Base-by-base conservation (phyloP, 129 eudicot genomes). In the Flaveria brownii region DNA sequence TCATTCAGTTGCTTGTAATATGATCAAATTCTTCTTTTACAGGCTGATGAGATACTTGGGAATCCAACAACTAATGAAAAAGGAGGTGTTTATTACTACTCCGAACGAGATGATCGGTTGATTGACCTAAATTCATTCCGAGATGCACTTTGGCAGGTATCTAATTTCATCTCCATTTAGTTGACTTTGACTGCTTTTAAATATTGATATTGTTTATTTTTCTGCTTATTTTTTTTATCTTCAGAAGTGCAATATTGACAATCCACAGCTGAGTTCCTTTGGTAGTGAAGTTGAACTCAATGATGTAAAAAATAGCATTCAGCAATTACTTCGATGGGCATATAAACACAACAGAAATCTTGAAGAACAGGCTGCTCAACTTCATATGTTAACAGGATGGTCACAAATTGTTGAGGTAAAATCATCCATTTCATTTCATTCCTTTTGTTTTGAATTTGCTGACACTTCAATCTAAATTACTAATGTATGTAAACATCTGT, bases 341-440 rank as follows among this genome's bases (percentile, higher is more conserved):
- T 94, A 96, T 96, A 94, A 89, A 73, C 93, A 91, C 85, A 94
- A 94, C 86, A 94, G 85, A 79, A 91, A 94, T 85, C 99, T 94
- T 79, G 99, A 94, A 85, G 99, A 94, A 70, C 99, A 94, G 46
- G 99, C 97, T 74, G 96, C 99, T 51, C 99, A 94, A 79, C 96
- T 94, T 57, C 99, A 94, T 83, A 89, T 91, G 99, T 85, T 91
- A 82, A 86, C 91, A 13, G 87, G 99, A 79, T 94, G 99, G 99
- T 89, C 96, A 18, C 99, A 94, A 81, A 85, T 91, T 84, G 99
- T 87, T 52, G 97, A 94, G 94, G 99, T 91, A 64, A 73, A 30
- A n/a, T 59, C 17, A 9, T 60, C 20, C 81, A 26, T 23, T 64
- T 26, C 81, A 26, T 23, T 64, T 26, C 43, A 23, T 72, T 52